Evolutionary conservation across 108 stramenopile species (phyloP).

Genomic region (Cyclotella baltica): DNA sequence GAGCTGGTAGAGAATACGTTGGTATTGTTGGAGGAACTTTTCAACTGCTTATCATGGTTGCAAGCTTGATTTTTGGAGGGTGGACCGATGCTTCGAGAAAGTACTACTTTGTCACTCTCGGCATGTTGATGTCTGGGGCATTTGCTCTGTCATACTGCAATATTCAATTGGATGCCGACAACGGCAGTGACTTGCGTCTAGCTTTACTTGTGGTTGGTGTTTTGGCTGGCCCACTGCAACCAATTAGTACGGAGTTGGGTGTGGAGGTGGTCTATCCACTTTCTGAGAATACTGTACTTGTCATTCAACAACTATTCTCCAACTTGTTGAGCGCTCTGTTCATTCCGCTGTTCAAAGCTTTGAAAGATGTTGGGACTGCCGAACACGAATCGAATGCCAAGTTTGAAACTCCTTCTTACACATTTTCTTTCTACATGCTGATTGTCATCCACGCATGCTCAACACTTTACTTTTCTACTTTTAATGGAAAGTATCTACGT

Average conservation of each 20-base stretch:
- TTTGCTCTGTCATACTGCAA: constrained; percentile 89
- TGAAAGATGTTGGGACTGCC: constrained; percentile 73
- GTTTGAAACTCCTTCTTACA: constrained; percentile 74
- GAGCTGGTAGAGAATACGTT: constrained; percentile 78
- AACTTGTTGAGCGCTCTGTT: constrained; percentile 88
- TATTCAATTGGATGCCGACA: constrained; percentile 80
- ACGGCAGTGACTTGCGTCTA: constrained; percentile 74
- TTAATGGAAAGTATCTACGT: constrained; percentile 86
- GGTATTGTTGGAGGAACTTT: constrained; percentile 90
- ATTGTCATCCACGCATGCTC: constrained; percentile 80
- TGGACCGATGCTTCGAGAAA: constrained; percentile 82
- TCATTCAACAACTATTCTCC: constrained; percentile 92
- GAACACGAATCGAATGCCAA: constrained; percentile 37
- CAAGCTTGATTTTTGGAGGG: constrained; percentile 87
- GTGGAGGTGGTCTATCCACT: constrained; percentile 90
- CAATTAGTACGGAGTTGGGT: constrained; percentile 89
- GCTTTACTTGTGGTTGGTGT: constrained; percentile 80
- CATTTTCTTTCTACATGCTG: constrained; percentile 88
- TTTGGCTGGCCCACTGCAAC: constrained; percentile 90
- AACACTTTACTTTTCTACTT: constrained; percentile 89
- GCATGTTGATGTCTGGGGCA: constrained; percentile 84
- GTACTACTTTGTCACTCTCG: constrained; percentile 87
- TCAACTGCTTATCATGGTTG: constrained; percentile 87
- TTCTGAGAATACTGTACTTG: constrained; percentile 89
- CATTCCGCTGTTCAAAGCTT: constrained; percentile 87